Percentiles rank a stretch among this genome's conserved stretches.
These are phyloP conservation scores for Candida fluviatilis DNA, from an alignment of 805 yeast genomes.

Conservation along the genomic window DNA sequence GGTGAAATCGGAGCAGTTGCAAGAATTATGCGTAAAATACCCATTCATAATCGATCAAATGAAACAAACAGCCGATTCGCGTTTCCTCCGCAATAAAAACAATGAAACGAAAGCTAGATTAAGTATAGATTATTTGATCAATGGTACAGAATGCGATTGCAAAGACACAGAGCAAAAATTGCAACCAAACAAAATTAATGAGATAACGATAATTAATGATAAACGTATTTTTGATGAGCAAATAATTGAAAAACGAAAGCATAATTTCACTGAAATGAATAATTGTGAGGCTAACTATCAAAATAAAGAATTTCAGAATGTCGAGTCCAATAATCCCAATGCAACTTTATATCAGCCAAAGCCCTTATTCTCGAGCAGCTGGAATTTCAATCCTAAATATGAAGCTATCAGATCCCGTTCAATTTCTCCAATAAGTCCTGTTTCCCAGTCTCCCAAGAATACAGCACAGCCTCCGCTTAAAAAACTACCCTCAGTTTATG, in stretches of 20 bases:
- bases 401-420: slow-evolving; percentile 1
- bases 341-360: slow-evolving; percentile 1
- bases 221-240: background rate
- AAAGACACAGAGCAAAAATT: no score
- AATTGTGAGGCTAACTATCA: background rate
- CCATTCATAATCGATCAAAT: slow-evolving; percentile 59
- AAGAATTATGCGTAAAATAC: slow-evolving; percentile 51
- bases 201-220: background rate
- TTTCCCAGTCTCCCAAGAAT: slow-evolving; percentile 3
- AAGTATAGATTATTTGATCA: slow-evolving; percentile 20
- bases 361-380: slow-evolving; percentile 1
- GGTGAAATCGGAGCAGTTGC: slow-evolving; percentile 51
- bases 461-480: background rate
- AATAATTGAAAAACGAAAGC: background rate
- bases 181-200: background rate
- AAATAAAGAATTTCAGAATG: no score
- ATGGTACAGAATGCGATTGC: slow-evolving; percentile 2
- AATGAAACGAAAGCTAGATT: slow-evolving; percentile 8
- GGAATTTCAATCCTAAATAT: slow-evolving; percentile 6
- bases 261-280: background rate
- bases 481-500: slow-evolving; percentile 1
- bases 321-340: background rate
- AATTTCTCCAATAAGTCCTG: slow-evolving; percentile 6
- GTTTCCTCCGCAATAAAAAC: slow-evolving; percentile 30
- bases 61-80: slow-evolving; percentile 53